A percentile compares a stretch with the other conserved stretches of the same genome.
phyloP scores from a whole-genome alignment of 164 flowering plant genomes.

The Vitis amurensis region DNA sequence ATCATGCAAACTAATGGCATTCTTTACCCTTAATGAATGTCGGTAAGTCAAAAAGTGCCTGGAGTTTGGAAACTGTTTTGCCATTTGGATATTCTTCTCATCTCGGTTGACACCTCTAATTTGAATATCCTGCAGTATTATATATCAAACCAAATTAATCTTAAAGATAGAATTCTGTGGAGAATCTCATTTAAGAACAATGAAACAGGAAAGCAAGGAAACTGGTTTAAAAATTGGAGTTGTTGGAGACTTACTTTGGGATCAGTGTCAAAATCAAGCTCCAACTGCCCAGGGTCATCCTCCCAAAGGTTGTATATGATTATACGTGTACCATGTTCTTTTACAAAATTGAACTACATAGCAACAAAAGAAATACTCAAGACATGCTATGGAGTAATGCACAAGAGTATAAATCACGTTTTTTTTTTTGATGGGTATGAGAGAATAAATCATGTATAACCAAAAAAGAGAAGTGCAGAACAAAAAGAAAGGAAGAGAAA shows the following conservation, averaged over 20 bases:
- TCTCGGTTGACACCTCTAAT: conserved; percentile 93
- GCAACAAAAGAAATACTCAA: not conserved
- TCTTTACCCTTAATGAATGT: conserved; percentile 85
- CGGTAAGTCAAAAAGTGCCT: conserved; percentile 86
- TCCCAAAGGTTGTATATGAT: conserved; percentile 96
- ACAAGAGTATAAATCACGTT: too few relatives aligned
- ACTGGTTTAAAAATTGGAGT: not conserved
- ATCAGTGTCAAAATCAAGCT: conserved; percentile 86
- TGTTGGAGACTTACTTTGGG: conserved; percentile 40
- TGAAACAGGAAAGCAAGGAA: not conserved
- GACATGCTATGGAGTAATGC: not conserved
- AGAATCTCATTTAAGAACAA: not conserved
- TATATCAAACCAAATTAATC: not conserved
- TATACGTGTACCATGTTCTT: conserved; percentile 82
- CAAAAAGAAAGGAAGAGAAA: not conserved
- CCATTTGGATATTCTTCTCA: conserved; percentile 86
- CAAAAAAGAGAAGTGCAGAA: too few relatives aligned
- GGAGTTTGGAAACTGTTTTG: conserved; percentile 69
- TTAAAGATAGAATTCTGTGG: not conserved
- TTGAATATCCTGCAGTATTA: conserved; percentile 77
- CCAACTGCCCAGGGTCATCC: conserved; percentile 77
- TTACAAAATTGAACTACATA: conserved; percentile 61
- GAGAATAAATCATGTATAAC: too few relatives aligned
- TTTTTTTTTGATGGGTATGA: too few relatives aligned
- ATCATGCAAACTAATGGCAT: not conserved